Evolutionary conservation across 2,329 filamentous ascomycete genomes (phyloP).

Genomic region (Mycocentrospora acerina): DNA sequence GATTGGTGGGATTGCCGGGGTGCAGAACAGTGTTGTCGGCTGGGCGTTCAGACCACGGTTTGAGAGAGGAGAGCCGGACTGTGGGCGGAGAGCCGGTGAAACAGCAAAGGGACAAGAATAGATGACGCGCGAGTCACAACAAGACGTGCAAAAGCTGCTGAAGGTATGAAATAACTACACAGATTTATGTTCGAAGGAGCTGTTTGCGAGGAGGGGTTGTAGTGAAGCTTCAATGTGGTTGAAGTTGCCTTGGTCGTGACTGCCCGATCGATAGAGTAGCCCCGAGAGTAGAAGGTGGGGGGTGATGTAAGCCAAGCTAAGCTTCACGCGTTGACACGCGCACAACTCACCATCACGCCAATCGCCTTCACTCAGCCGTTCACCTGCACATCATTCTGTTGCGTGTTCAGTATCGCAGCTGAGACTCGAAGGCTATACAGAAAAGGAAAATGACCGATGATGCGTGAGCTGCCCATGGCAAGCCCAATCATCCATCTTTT

Average conservation of each 20-base stretch:
- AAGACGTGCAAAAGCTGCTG: neutral
- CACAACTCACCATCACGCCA: neutral
- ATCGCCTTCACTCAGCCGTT: too few species aligned
- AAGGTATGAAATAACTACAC: neutral
- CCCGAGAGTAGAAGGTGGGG: neutral
- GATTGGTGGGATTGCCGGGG: constrained; percentile 8
- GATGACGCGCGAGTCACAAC: neutral
- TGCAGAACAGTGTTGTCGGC: constrained; percentile 3
- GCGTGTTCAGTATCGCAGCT: constrained; percentile 5
- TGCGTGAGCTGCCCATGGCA: constrained; percentile 27
- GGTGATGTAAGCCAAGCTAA: neutral
- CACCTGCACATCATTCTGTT: too few species aligned
- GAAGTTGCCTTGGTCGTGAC: neutral
- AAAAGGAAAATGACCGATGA: constrained; percentile 10
- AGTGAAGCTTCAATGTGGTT: neutral
- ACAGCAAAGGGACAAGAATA: constrained; percentile 16
- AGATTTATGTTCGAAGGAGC: too few species aligned
- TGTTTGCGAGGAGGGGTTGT: too few species aligned
- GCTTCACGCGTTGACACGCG: neutral
- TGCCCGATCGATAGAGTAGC: neutral
- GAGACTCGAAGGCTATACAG: constrained; percentile 4
- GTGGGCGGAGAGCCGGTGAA: constrained; percentile 23
- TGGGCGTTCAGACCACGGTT: constrained; percentile 17
- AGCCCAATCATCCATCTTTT: constrained; percentile 7
- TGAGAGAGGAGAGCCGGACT: constrained; percentile 10